Conservation (phyloP, 352 stramenopile genomes). For the Phytophthora podocarpi region DNA sequence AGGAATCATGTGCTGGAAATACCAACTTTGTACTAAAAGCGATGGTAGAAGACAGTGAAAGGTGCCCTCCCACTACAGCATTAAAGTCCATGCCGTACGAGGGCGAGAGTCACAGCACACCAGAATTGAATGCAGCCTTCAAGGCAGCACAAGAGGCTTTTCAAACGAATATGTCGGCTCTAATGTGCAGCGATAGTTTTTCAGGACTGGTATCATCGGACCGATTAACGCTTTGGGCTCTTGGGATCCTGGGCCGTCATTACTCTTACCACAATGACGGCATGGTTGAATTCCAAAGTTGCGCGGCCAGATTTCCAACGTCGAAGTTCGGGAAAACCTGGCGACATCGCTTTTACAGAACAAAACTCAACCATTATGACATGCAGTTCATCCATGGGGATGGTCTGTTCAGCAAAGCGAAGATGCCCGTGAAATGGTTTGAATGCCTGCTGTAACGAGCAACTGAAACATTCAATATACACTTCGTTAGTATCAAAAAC, state of each 20-base stretch:
- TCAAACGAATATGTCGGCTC: conserved; percentile 18
- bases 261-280: conserved; percentile 29
- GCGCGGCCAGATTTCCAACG: no score
- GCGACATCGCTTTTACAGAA: conserved; percentile 40
- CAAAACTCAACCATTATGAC: conserved; percentile 55
- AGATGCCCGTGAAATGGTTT: conserved; percentile 64
- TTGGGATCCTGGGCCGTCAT: conserved; percentile 25
- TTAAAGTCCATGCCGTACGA: conserved; percentile 34
- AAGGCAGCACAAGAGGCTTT: conserved; percentile 22
- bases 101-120: conserved; percentile 11
- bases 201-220: conserved; percentile 32
- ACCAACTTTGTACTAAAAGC: conserved; percentile 9
- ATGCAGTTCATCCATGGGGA: conserved; percentile 48
- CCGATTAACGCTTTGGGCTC: conserved; percentile 6
- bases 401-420: conserved; percentile 32
- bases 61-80: conserved; percentile 17
- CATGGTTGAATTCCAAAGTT: no score
- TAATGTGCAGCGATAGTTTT: conserved; percentile 37
- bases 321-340: conserved; percentile 42
- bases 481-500: no score
- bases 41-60: conserved; percentile 7
- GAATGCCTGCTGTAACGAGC: conserved; percentile 54
- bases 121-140: conserved; percentile 19
- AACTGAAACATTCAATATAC: no score
- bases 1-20: conserved; percentile 14